These are phyloP conservation scores for Typha latifolia DNA, from an alignment of 176 grass and related monocot genomes.

Conservation along the genomic window DNA sequence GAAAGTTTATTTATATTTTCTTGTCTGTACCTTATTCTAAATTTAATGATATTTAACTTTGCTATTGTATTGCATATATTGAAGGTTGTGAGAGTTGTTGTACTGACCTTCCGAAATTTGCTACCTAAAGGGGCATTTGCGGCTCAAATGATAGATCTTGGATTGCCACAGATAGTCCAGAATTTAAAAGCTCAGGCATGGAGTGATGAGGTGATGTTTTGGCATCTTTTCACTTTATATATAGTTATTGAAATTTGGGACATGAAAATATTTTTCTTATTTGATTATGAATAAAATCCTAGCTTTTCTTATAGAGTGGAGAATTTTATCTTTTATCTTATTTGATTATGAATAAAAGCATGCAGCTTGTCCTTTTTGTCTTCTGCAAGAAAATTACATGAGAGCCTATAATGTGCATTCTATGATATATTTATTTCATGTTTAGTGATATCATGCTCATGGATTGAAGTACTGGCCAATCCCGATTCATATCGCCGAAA, in stretches of 20 bases:
- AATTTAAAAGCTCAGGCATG: conserved; percentile 96
- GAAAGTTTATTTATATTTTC: conserved; percentile 2
- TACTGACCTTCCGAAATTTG: conserved; percentile 77
- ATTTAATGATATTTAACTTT: conserved; percentile 1
- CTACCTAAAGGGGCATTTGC: conserved; percentile 71
- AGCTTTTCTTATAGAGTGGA: too few relatives aligned
- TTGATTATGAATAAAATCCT: neutral
- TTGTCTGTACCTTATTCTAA: conserved; percentile 3
- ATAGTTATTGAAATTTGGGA: neutral
- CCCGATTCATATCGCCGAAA: too few relatives aligned
- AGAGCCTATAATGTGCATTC: too few relatives aligned
- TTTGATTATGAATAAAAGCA: too few relatives aligned
- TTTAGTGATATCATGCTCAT: too few relatives aligned
- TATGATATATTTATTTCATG: too few relatives aligned
- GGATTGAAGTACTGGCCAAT: too few relatives aligned
- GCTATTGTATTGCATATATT: conserved; percentile 16
- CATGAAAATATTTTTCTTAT: neutral
- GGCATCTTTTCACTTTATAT: conserved; percentile 4
- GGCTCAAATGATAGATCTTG: conserved; percentile 95
- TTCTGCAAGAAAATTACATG: too few relatives aligned
- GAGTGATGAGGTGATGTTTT: conserved; percentile 77
- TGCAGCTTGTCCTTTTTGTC: too few relatives aligned
- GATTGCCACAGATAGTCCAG: conserved; percentile 81
- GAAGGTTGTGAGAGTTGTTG: conserved; percentile 87
- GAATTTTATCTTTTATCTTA: too few relatives aligned